Conservation (phyloP, 345 rosid genomes). For the Cardamine chenopodiifolia region DNA sequence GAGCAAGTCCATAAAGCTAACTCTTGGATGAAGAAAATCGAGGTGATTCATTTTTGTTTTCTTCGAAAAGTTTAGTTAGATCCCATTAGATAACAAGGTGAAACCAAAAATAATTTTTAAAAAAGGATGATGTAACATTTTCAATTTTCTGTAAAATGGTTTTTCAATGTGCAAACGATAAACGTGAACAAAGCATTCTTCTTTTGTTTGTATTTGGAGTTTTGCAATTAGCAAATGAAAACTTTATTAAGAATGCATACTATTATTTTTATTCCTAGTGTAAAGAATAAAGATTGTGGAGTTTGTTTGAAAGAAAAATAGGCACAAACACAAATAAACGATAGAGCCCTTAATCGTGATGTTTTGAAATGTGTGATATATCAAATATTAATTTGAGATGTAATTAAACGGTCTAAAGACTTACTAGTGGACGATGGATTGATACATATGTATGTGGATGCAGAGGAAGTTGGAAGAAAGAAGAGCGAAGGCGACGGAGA, state of each 20-base stretch:
- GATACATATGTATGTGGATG: conserved; percentile 1
- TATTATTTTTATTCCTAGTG: neutral
- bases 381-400: neutral
- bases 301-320: neutral
- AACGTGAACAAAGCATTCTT: conserved; percentile 8
- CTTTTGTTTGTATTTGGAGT: neutral
- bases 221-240: neutral
- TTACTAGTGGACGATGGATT: too few relatives aligned
- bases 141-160: neutral
- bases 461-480: conserved; percentile 97
- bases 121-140: neutral
- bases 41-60: conserved; percentile 52
- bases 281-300: neutral
- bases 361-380: neutral
- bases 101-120: neutral
- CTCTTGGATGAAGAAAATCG: conserved; percentile 91
- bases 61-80: neutral
- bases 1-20: conserved; percentile 79
- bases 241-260: neutral
- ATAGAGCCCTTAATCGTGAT: neutral
- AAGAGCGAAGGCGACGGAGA: conserved; percentile 77
- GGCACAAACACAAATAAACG: neutral
- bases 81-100: neutral
- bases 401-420: neutral
- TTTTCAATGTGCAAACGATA: neutral